A percentile compares a stretch with the other conserved stretches of the same genome.
Conservation (phyloP, 495 filamentous ascomycete species). For the Pseudoneurospora amorphoporcata region DNA sequence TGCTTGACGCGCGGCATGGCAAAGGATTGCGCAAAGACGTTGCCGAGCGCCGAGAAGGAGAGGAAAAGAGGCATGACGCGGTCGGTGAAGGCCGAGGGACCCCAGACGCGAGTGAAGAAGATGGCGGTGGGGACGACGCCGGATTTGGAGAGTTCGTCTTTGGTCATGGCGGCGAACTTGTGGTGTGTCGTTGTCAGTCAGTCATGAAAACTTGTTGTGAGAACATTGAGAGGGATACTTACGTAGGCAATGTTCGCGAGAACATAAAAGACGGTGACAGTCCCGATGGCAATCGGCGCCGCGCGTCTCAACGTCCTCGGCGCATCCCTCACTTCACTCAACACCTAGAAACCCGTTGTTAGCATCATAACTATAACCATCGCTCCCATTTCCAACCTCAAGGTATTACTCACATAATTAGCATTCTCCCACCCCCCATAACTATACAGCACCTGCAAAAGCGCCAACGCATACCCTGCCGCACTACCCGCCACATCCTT, state of each 20-base stretch:
- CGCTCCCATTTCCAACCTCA: background rate
- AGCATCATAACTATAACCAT: background rate
- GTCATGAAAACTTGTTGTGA: background rate
- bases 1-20: conserved; percentile 50
- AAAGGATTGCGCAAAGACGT: conserved; percentile 54
- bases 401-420: conserved; percentile 31
- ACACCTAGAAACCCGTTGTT: conserved; percentile 4
- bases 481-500: conserved; percentile 4
- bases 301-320: conserved; percentile 47
- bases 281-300: conserved; percentile 44
- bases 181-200: conserved; percentile 7
- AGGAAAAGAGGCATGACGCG: conserved; percentile 53
- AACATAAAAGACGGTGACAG: conserved; percentile 50
- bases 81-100: conserved; percentile 23
- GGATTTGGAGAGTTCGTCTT: conserved; percentile 41
- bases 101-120: conserved; percentile 51
- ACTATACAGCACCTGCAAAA: conserved; percentile 52
- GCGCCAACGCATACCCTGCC: conserved; percentile 41
- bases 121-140: conserved; percentile 45
- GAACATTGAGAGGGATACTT: background rate
- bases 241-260: conserved; percentile 45
- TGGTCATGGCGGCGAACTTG: conserved; percentile 56
- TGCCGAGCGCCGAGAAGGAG: conserved; percentile 53
- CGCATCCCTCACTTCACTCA: conserved; percentile 50
- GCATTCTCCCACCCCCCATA: conserved; percentile 55